phyloP scores from a whole-genome alignment of 495 filamentous ascomycete species.

The Talaromyces trachyspermus region DNA sequence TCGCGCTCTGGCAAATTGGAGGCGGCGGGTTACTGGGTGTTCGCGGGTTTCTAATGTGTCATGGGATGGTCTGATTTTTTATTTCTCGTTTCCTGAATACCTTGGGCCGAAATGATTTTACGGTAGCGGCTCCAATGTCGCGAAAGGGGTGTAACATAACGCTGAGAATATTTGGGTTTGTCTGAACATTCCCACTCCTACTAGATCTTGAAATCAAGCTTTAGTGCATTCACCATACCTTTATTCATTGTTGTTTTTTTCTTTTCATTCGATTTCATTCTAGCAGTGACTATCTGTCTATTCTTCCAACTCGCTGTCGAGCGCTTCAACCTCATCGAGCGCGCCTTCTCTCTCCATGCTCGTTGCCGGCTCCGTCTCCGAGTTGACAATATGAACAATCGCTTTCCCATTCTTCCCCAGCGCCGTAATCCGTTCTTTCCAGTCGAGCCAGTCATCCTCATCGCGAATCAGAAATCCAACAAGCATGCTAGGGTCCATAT shows the following conservation, averaged over 20 bases:
- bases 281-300: conserved; percentile 11
- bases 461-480: conserved; percentile 88
- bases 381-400: conserved; percentile 64
- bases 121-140: conserved; percentile 58
- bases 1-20: conserved; percentile 53
- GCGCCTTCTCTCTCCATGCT: conserved; percentile 58
- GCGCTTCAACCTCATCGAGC: conserved; percentile 81
- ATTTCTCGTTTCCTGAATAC: conserved; percentile 28
- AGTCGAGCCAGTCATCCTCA: conserved; percentile 76
- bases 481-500: conserved; percentile 99
- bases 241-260: conserved; percentile 12
- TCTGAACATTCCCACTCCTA: conserved; percentile 27
- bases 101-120: conserved; percentile 67
- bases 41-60: conserved; percentile 76
- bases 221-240: conserved; percentile 47
- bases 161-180: conserved; percentile 40
- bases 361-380: conserved; percentile 54
- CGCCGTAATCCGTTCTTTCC: conserved; percentile 61
- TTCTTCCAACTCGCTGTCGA: conserved; percentile 54
- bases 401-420: conserved; percentile 61
- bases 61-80: conserved; percentile 72
- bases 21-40: conserved; percentile 59
- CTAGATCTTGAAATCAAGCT: conserved; percentile 50
- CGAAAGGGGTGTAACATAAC: conserved; percentile 71
- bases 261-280: conserved; percentile 9